Evolutionary conservation across 257 asterid species (phyloP).

Genomic region (Agastache rugosa): DNA sequence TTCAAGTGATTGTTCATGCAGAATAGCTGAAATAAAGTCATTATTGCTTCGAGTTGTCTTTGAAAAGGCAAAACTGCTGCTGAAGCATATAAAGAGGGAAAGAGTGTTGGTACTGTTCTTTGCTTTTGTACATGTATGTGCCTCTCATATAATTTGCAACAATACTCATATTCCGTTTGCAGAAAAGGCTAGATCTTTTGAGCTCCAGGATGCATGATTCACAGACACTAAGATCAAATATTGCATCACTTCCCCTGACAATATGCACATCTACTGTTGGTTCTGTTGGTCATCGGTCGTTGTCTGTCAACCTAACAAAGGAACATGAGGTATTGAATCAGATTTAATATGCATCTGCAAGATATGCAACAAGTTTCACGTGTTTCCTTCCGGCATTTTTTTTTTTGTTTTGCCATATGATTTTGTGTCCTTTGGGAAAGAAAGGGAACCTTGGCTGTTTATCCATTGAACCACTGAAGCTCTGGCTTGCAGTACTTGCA

Average conservation of each 20-base stretch:
- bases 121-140: slow-evolving; percentile 29
- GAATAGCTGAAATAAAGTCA: slow-evolving; percentile 61
- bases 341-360: slow-evolving; percentile 27
- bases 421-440: slow-evolving; percentile 25
- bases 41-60: slow-evolving; percentile 62
- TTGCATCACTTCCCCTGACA: slow-evolving; percentile 39
- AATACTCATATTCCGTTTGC: slow-evolving; percentile 43
- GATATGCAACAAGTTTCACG: slow-evolving; percentile 9
- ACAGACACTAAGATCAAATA: slow-evolving; percentile 50
- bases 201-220: slow-evolving; percentile 65
- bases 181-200: slow-evolving; percentile 64
- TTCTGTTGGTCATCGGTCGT: slow-evolving; percentile 40
- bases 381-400: neutral
- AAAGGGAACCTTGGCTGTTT: slow-evolving; percentile 16
- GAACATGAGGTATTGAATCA: slow-evolving; percentile 49
- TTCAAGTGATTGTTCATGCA: slow-evolving; percentile 49
- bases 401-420: neutral
- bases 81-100: slow-evolving; percentile 63
- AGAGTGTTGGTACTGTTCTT: slow-evolving; percentile 65
- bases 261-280: slow-evolving; percentile 39
- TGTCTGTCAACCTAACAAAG: slow-evolving; percentile 39
- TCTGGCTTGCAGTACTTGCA: slow-evolving; percentile 12
- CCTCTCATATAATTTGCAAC: slow-evolving; percentile 17
- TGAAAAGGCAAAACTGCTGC: slow-evolving; percentile 69
- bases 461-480: slow-evolving; percentile 5